Conservation (phyloP, 1,284 basidiomycete species). For the Leccinum laetum region DNA sequence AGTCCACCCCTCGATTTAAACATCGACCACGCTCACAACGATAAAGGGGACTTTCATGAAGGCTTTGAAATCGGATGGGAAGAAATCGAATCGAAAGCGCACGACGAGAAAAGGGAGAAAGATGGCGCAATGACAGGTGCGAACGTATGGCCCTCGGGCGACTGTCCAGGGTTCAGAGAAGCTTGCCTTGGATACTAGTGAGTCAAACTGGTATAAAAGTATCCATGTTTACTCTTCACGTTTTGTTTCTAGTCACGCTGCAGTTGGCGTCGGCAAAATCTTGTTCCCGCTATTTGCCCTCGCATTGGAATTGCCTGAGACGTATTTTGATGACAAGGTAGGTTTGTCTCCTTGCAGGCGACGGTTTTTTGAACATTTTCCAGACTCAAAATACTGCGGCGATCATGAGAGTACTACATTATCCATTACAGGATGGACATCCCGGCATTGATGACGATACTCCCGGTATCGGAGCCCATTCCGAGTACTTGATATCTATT, state of each 20-base stretch:
- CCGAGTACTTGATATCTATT: constrained; percentile 49
- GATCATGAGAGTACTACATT: constrained; percentile 79
- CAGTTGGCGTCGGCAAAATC: constrained; percentile 60
- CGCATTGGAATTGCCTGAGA: constrained; percentile 72
- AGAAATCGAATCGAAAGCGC: constrained; percentile 27
- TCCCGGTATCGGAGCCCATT: constrained; percentile 82
- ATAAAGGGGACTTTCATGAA: constrained; percentile 84
- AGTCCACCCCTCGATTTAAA: too few relatives aligned
- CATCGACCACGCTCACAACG: too few relatives aligned
- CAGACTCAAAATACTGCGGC: constrained; percentile 58
- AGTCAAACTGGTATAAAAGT: constrained; percentile 6
- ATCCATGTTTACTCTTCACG: neutral
- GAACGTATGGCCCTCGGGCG: constrained; percentile 44
- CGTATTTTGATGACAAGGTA: constrained; percentile 83
- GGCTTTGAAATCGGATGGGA: constrained; percentile 84
- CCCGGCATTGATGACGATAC: constrained; percentile 52
- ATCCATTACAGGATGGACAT: constrained; percentile 61
- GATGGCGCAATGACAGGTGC: constrained; percentile 57
- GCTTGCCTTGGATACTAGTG: constrained; percentile 30
- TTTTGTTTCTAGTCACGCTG: constrained; percentile 45
- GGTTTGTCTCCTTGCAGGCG: neutral
- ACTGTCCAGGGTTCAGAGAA: constrained; percentile 23
- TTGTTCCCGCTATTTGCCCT: constrained; percentile 87
- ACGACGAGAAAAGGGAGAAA: too few relatives aligned
- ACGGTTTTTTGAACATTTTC: neutral